A percentile compares a stretch with the other conserved stretches of the same genome.
These are phyloP conservation scores for Geotrichum macrosporum DNA, from an alignment of 1,139 yeast species.

Conservation along the genomic window DNA sequence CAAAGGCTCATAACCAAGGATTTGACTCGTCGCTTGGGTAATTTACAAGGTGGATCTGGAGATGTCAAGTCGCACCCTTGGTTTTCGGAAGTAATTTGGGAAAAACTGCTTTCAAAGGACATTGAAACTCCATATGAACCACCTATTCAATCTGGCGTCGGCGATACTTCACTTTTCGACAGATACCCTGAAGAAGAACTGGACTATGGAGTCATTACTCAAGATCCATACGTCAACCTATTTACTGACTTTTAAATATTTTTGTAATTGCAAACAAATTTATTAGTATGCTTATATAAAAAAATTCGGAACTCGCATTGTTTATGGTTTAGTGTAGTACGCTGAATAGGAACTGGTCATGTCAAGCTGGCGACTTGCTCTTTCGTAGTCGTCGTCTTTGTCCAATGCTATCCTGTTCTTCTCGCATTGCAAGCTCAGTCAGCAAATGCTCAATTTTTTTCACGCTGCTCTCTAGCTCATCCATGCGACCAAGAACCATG, in stretches of 20 bases:
- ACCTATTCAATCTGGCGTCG: conserved; percentile 94
- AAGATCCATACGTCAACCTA: conserved; percentile 71
- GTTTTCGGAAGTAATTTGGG: conserved; percentile 97
- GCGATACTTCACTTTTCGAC: conserved; percentile 91
- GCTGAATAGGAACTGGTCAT: no score
- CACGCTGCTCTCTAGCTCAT: conserved; percentile 24
- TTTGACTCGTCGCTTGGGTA: conserved; percentile 83
- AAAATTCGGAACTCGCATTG: no score
- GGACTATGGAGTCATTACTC: conserved; percentile 76
- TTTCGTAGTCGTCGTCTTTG: neutral
- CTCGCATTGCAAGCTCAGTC: neutral
- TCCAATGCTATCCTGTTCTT: neutral
- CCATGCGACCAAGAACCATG: conserved; percentile 25
- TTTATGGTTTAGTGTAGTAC: no score
- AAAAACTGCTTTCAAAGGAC: conserved; percentile 74
- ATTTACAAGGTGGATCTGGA: conserved; percentile 79
- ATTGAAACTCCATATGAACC: conserved; percentile 99
- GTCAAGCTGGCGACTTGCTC: no score
- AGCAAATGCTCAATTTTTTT: conserved; percentile 25
- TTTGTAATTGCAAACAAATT: no score
- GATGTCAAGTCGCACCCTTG: conserved; percentile 90
- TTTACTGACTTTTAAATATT: conserved; percentile 68
- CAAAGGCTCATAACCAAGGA: conserved; percentile 80
- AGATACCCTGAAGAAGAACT: conserved; percentile 90
- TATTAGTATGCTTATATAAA: no score